Conservation (phyloP, 257 asterid genomes). For the Solanum corneliomulleri region DNA sequence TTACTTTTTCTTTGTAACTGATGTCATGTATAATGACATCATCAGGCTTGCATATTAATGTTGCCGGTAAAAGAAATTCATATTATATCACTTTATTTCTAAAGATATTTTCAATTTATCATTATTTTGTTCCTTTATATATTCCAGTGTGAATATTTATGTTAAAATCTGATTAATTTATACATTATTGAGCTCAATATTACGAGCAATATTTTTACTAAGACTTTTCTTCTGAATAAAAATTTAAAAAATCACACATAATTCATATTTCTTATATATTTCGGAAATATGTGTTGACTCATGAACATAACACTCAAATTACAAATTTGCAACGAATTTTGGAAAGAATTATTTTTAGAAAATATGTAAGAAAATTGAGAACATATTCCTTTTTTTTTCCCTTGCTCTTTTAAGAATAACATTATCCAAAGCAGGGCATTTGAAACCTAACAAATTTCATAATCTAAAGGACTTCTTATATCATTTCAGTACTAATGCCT, state of each 20-base stretch:
- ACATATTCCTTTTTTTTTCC: not conserved
- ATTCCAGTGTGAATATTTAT: accelerated
- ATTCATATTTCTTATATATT: no score
- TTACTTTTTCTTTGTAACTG: not conserved
- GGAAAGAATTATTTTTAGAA: not conserved
- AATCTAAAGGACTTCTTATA: not conserved
- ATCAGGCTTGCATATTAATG: not conserved
- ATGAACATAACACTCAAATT: no score
- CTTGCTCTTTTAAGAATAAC: no score
- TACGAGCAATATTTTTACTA: no score
- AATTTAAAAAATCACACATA: no score
- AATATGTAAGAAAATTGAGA: not conserved
- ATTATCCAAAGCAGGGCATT: not conserved
- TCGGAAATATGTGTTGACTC: no score
- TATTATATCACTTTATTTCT: not conserved
- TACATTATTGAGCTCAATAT: no score
- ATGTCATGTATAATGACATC: not conserved
- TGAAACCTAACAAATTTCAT: not conserved
- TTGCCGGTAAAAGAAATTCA: not conserved
- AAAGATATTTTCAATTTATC: not conserved
- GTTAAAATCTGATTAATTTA: no score
- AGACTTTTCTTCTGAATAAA: no score
- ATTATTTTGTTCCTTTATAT: no score
- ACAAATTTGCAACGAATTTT: not conserved
- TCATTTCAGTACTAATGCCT: not conserved